Base-by-base conservation (phyloP, 176 grass and related monocot species). In the Zoysia pacifica region DNA sequence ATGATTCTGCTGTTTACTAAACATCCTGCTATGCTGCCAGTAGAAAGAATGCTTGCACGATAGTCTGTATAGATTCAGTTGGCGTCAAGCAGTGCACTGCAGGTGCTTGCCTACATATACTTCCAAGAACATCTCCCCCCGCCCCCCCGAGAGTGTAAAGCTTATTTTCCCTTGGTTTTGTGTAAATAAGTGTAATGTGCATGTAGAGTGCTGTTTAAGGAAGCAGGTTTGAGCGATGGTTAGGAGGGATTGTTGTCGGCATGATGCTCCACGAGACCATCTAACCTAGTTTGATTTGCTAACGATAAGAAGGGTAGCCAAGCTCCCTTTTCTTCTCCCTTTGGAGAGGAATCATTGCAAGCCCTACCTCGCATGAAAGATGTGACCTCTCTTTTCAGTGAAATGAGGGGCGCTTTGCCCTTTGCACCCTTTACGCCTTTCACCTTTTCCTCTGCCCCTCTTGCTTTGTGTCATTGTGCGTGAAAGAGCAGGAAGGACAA, bases 301-400 rank as follows among this genome's bases (percentile, higher is more conserved):
- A 50, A 64, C 18, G 14, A 41, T 70, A 76, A 71, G 20, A 53
- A 48, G 62, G 75, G 12, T 36, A 64, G 41, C 44, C 65, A 50
- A 58, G 28, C 48, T 15, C 36, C 8, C 48, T 50, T 77, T 62
- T 66, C 28, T 28, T 28, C 28, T 61, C 64, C 70, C 77, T 77
- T 85, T 63, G 59, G n/a, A 36, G 46, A 78, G 51, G 66, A 89
- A 89, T 85, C 72, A 81, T 89, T 85, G 82, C 28, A 5, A 75
- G 59, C 18, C 72, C 72, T 76, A 85, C 48, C 72, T 72, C 72
- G 78, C 77, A 73, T 72, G 82, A 77, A 85, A 89, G 87, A 89
- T 54, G 82, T 85, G 82, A 86, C 83, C 67, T 89, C 67, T 82
- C 87, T 89, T 89, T 89, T 61, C 73, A 85, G 73, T 85, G 67